Conservation (phyloP, 164 flowering plant genomes). For the Houttuynia cordata region DNA sequence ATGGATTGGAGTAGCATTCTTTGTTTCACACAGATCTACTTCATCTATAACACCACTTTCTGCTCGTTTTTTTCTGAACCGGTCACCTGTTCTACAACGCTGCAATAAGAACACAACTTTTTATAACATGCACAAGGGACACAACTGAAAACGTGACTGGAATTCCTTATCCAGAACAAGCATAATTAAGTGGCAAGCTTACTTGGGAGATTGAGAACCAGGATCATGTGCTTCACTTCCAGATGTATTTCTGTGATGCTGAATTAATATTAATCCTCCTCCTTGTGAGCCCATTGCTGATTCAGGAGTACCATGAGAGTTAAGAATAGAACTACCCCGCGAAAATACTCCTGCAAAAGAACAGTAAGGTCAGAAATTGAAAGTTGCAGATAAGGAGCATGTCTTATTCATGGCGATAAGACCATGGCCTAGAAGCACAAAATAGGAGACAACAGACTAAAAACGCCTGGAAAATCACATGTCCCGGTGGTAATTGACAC, state of each 20-base stretch:
- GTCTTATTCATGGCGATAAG: not conserved
- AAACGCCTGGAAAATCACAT: too few relatives aligned
- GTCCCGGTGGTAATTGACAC: too few relatives aligned
- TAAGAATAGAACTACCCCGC: not conserved
- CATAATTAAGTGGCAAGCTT: not conserved
- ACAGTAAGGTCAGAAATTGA: not conserved
- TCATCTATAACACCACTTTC: not conserved
- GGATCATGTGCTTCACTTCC: not conserved
- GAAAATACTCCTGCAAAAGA: slow-evolving; percentile 3
- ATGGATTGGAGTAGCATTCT: not conserved
- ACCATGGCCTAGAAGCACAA: not conserved
- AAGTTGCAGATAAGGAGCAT: not conserved
- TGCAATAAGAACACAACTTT: not conserved
- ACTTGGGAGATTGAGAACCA: slow-evolving; percentile 3
- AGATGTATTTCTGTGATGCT: slow-evolving; percentile 1
- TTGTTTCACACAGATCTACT: not conserved
- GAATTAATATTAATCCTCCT: slow-evolving; percentile 2
- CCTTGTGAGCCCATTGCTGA: not conserved
- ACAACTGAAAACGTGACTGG: not conserved
- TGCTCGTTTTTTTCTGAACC: not conserved
- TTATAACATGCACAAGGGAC: not conserved
- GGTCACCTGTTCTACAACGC: slow-evolving; percentile 3
- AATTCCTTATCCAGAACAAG: not conserved
- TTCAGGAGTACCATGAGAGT: slow-evolving; percentile 1
- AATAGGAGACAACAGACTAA: not conserved